Base-by-base conservation (phyloP, 148 eudicot genomes). In the Fagopyrum esculentum region DNA sequence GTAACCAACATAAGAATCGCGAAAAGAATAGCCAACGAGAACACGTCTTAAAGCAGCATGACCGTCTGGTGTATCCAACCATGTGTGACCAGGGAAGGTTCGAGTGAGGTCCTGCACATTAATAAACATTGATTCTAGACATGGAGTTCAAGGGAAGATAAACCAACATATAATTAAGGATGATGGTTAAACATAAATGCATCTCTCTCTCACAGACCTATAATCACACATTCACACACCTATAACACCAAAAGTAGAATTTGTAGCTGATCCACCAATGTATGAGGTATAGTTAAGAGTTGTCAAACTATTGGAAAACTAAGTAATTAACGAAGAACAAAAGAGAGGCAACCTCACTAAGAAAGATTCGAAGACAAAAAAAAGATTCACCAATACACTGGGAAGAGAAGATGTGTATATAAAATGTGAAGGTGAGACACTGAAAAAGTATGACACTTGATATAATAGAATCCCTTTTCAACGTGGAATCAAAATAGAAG, bases 1-100 rank as follows among this genome's bases (percentile, higher is more conserved):
- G 71, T 94, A 94, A 80, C 98, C 98, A 81, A 94, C 98, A 73
- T 94, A 91, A 69, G 92, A 94, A 84, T 94, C 97, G n/a, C 98
- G 93, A 82, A 94, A 94, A 49, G 97, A 94, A 82, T 94, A 94
- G 9, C 83, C 98, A 74, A 94, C 97, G 82, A 94, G 98, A 80
- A 94, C 95, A 60, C 93, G 98, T 64, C 98, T 88, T n/a, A 94
- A 90, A 61, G 98, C 84, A 78, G 96, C 91, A 84, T 92, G 98
- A 17, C 98, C 97, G 71, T 88, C 96, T 43, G 86, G 81, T 56
- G 97, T 92, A 84, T 94, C 98, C 82, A 94, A 80, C 92, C 96
- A 94, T 30, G 97, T 86, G 78, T 94, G 98, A 76, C 98, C 98
- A 75, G 97, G 98, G 79, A 92, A 94, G 73, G 98, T 94, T 77